Percentiles rank a stretch among this genome's conserved stretches.
Evolutionary conservation across 2,329 filamentous ascomycete genomes (phyloP).

Genomic region (Macrophomina tecta): DNA sequence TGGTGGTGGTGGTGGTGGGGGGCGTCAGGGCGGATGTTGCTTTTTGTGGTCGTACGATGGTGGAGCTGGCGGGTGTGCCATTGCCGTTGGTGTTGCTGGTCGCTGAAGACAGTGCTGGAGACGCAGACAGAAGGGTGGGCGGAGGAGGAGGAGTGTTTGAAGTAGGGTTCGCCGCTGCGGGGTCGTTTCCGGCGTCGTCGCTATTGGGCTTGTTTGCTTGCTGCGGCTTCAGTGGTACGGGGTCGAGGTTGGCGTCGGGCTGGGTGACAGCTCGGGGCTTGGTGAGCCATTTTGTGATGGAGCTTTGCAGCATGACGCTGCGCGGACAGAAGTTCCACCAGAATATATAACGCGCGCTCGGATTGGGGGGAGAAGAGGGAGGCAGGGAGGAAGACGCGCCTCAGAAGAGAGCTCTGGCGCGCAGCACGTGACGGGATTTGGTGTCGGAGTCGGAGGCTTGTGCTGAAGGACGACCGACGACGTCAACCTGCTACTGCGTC

Average conservation of each 20-base stretch:
- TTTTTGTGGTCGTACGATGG: not conserved
- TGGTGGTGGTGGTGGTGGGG: constrained; percentile 28
- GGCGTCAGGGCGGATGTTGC: constrained; percentile 8
- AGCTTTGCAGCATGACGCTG: constrained; percentile 51
- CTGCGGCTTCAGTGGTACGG: constrained; percentile 15
- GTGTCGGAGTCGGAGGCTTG: constrained; percentile 6
- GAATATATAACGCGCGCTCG: not conserved
- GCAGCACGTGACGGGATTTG: constrained; percentile 20
- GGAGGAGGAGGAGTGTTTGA: not conserved
- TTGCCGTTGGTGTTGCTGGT: constrained; percentile 1
- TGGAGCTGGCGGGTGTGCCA: not conserved
- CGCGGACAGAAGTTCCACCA: not conserved
- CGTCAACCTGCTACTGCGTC: constrained; percentile 19
- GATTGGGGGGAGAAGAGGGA: not conserved
- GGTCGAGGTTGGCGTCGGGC: constrained; percentile 18
- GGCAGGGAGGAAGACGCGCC: constrained; percentile 1
- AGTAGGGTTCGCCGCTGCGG: not conserved
- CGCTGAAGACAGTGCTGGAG: constrained; percentile 13
- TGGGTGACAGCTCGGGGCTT: constrained; percentile 46
- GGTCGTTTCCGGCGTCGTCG: not conserved
- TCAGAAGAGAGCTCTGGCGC: not conserved
- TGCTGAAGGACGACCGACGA: constrained; percentile 15
- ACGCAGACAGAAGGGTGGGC: not conserved
- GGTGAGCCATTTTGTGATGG: constrained; percentile 54
- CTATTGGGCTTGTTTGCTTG: constrained; percentile 4